A percentile compares a stretch with the other conserved stretches of the same genome.
phyloP scores from a whole-genome alignment of 2,329 filamentous ascomycete species.

The Cladosporium cucumerinum region DNA sequence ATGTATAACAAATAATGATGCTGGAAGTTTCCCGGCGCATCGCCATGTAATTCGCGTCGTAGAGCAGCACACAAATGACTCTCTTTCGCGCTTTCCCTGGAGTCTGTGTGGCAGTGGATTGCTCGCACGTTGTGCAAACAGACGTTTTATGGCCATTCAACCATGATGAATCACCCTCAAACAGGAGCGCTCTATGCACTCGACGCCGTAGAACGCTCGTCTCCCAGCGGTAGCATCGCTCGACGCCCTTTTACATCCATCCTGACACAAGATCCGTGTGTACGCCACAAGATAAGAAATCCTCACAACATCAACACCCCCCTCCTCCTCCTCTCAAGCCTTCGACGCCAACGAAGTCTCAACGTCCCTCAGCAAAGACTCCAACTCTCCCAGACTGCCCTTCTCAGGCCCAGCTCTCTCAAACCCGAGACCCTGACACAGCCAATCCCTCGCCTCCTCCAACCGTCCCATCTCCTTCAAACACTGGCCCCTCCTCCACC shows the following conservation, averaged over 20 bases:
- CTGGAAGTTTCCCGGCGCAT: neutral
- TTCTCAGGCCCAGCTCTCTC: conserved; percentile 34
- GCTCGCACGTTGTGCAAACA: neutral
- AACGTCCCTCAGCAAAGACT: conserved; percentile 29
- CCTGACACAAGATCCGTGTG: neutral
- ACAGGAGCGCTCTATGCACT: neutral
- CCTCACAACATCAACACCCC: neutral
- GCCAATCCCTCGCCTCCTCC: conserved; percentile 77
- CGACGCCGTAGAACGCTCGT: neutral
- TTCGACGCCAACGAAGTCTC: conserved; percentile 5
- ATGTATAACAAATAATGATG: neutral
- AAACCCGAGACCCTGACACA: conserved; percentile 70
- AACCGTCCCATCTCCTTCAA: conserved; percentile 85
- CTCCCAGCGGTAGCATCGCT: neutral
- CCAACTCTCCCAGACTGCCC: conserved; percentile 30
- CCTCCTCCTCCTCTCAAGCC: conserved; percentile 6
- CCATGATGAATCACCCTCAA: neutral
- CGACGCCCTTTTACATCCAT: neutral
- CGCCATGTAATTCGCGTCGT: neutral
- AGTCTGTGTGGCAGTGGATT: neutral
- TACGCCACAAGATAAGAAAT: neutral
- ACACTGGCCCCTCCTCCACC: conserved; percentile 85
- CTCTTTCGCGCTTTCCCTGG: neutral
- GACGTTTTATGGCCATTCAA: neutral
- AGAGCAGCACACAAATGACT: neutral